Evolutionary conservation across 169 alveolate species (phyloP).

Genomic region (Blepharisma undulans): DNA sequence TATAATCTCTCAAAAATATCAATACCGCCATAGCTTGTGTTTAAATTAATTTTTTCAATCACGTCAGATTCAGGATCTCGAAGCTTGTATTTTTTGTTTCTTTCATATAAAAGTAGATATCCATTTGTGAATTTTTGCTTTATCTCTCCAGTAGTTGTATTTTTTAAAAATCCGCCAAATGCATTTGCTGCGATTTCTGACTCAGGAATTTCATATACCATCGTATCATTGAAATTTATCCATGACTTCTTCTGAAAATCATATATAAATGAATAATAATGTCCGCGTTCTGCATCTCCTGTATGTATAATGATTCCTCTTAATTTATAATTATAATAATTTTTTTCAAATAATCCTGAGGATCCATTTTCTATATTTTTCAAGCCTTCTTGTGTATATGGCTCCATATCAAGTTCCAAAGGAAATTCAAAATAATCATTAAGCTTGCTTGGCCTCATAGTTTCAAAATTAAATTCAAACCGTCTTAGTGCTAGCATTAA

Average conservation of each 20-base stretch:
- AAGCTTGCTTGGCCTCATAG: conserved; percentile 79
- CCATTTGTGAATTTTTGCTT: conserved; percentile 69
- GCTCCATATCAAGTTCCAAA: conserved; percentile 76
- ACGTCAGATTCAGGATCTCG: conserved; percentile 47
- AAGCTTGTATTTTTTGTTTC: conserved; percentile 48
- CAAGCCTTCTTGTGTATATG: conserved; percentile 78
- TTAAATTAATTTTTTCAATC: background rate
- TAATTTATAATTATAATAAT: conserved; percentile 71
- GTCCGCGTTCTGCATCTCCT: conserved; percentile 88
- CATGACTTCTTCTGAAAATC: conserved; percentile 73
- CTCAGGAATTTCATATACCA: conserved; percentile 66
- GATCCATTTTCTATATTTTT: conserved; percentile 40
- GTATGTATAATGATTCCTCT: conserved; percentile 85
- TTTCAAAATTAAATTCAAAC: conserved; percentile 79
- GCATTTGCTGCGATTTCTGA: conserved; percentile 73
- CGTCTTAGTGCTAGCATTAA: conserved; percentile 76
- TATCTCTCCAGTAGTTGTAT: conserved; percentile 27
- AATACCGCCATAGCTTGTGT: background rate
- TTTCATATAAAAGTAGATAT: conserved; percentile 74
- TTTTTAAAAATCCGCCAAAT: conserved; percentile 84
- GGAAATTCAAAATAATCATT: conserved; percentile 88
- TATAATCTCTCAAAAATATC: background rate
- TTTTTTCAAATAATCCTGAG: conserved; percentile 49
- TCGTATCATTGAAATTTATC: conserved; percentile 86
- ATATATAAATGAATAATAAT: conserved; percentile 81